A percentile compares a stretch with the other conserved stretches of the same genome.
These are phyloP conservation scores for Suhomyces taliae DNA, from an alignment of 1,139 yeast genomes.

Conservation along the genomic window DNA sequence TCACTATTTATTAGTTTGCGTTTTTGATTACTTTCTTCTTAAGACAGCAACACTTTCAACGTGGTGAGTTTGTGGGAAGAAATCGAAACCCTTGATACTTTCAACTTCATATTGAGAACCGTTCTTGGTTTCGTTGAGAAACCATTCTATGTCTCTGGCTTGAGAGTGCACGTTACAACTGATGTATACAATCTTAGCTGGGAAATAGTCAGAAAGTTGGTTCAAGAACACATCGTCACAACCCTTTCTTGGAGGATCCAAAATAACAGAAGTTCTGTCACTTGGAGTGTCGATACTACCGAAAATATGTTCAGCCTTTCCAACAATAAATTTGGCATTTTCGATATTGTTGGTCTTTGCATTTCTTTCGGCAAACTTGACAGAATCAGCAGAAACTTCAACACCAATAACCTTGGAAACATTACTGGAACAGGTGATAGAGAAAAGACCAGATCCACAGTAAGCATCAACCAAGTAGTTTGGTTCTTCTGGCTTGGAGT, in stretches of 20 bases:
- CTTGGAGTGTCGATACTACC: constrained; percentile 71
- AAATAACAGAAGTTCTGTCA: constrained; percentile 77
- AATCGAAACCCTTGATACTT: constrained; percentile 90
- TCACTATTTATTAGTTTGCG: too few species aligned
- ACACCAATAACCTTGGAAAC: constrained; percentile 89
- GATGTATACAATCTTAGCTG: constrained; percentile 85
- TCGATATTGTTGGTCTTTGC: constrained; percentile 71
- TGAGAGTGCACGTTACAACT: constrained; percentile 98
- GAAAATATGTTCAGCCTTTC: constrained; percentile 90
- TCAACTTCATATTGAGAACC: constrained; percentile 69
- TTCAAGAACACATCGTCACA: constrained; percentile 86
- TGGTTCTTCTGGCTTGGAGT: constrained; percentile 37
- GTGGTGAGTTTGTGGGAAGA: constrained; percentile 97
- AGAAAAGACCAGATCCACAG: constrained; percentile 94
- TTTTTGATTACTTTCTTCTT: neutral
- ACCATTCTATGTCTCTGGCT: constrained; percentile 88
- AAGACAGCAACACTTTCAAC: constrained; percentile 95
- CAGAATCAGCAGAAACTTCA: constrained; percentile 90
- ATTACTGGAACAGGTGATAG: constrained; percentile 78
- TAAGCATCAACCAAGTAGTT: constrained; percentile 88
- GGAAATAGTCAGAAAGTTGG: constrained; percentile 79
- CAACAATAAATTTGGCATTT: constrained; percentile 83
- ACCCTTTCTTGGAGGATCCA: constrained; percentile 97
- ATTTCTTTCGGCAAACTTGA: constrained; percentile 79
- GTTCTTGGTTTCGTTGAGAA: constrained; percentile 63